Evolutionary conservation across 169 alveolate species (phyloP).

Genomic region (Prorocentrum cordatum): DNA sequence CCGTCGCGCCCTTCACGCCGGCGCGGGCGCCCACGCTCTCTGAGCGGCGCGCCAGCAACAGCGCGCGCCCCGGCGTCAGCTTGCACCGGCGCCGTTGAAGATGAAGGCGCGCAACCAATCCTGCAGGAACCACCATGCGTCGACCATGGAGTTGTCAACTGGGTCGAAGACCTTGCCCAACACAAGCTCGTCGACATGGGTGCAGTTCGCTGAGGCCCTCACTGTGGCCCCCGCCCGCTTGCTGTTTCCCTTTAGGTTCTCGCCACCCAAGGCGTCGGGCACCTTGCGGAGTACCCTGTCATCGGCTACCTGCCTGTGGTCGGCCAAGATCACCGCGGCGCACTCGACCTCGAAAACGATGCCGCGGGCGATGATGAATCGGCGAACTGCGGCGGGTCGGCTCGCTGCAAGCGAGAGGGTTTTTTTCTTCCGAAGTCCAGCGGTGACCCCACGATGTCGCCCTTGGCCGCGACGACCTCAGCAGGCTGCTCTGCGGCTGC

Average conservation of each 20-base stretch:
- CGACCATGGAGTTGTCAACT: background rate
- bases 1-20: background rate
- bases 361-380: background rate
- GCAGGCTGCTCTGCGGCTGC: background rate
- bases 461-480: background rate
- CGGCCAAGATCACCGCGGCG: too few species aligned
- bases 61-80: background rate
- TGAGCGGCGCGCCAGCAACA: background rate
- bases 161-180: background rate
- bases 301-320: too few species aligned
- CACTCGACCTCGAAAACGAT: too few species aligned
- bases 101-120: background rate
- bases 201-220: background rate
- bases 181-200: background rate
- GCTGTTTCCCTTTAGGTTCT: background rate
- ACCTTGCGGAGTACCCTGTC: too few species aligned
- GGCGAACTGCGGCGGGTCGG: background rate
- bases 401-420: background rate
- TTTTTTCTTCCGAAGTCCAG: background rate
- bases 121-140: background rate
- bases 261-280: too few species aligned
- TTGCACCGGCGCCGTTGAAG: background rate
- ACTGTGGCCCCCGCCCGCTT: background rate
- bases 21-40: background rate
- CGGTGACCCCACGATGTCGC: background rate